Evolutionary conservation across 176 grass and related monocot genomes (phyloP), one percentile per base, ranked within the genome.

Genomic region (Musa acuminata): DNA sequence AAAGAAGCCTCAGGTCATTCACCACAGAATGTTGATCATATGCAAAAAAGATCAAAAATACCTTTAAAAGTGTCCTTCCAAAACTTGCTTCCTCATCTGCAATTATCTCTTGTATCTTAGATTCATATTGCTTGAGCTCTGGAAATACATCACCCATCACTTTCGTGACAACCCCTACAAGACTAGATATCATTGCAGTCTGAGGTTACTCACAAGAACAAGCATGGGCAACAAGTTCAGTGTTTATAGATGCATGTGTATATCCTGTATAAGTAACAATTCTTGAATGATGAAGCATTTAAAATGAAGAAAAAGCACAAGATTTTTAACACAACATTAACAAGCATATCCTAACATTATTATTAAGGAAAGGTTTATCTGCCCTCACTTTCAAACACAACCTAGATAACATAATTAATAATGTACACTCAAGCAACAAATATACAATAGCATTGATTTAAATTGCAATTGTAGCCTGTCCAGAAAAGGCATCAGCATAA

Each of bases 31-130:
- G 24, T 21, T 12, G 11, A n/a, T 21, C 63, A 65, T 26, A 51
- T 55, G 21, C 14, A 55, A 13, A n/a, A 73, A 73, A 29, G 65
- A 69, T 13, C 19, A 86, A 60, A 21, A 80, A 81, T 79, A 98
- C 95, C 95, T 98, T 98, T 73, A 83, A 82, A 55, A 98, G 83
- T 62, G 95, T 98, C 54, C 89, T 98, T 84, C 92, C 95, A 57
- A 98, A 98, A 72, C 95, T 98, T 83, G 83, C 88, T 88, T 98
- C 95, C 79, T 98, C 95, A 49, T 89, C 88, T 83, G 82, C 84
- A 82, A 98, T 89, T 77, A 98, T 98, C 69, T 82, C 78, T 79
- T 89, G 81, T 74, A 98, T 98, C 77, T 85, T 98, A 53, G 65
- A 75, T 82, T 91, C 83, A 51, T 91, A 80, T 26, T 85, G 57